Percentiles rank a stretch among this genome's conserved stretches.
Evolutionary conservation across 495 filamentous ascomycete genomes (phyloP).

Genomic region (Talaromyces wortmannii): DNA sequence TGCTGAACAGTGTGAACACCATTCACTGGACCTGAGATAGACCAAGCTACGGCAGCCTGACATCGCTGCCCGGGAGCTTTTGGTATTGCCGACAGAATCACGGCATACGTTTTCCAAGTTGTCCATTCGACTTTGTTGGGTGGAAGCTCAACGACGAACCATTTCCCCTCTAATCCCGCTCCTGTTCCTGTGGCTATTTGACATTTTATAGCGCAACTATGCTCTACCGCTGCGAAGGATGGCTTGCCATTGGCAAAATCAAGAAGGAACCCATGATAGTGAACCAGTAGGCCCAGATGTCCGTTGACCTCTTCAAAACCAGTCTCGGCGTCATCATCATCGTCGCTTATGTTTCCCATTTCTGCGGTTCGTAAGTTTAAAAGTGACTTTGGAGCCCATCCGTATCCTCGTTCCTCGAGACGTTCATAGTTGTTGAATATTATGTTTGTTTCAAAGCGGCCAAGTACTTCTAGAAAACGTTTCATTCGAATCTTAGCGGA

Average conservation of each 20-base stretch:
- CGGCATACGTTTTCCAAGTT: too few relatives aligned
- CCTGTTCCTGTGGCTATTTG: too few relatives aligned
- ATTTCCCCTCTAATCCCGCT: too few relatives aligned
- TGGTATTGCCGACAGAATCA: too few relatives aligned
- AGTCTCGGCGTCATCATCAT: background rate
- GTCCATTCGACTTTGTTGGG: too few relatives aligned
- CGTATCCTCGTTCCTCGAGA: background rate
- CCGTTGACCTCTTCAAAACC: background rate
- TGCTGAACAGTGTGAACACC: too few relatives aligned
- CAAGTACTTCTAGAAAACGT: background rate
- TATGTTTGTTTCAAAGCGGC: background rate
- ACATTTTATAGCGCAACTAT: too few relatives aligned
- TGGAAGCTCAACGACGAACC: too few relatives aligned
- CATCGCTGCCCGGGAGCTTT: too few relatives aligned
- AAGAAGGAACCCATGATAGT: background rate
- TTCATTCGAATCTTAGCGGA: background rate
- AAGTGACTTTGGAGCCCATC: conserved; percentile 3
- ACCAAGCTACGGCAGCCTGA: too few relatives aligned
- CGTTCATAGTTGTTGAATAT: conserved; percentile 4
- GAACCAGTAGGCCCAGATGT: background rate
- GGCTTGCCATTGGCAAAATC: background rate
- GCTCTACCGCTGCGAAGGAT: too few relatives aligned
- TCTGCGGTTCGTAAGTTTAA: background rate
- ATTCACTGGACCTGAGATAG: too few relatives aligned
- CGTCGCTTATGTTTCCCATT: background rate